Percentiles rank a stretch among this genome's conserved stretches.
Conservation (phyloP, 257 asterid species). For the Thymus quinquecostatus region DNA sequence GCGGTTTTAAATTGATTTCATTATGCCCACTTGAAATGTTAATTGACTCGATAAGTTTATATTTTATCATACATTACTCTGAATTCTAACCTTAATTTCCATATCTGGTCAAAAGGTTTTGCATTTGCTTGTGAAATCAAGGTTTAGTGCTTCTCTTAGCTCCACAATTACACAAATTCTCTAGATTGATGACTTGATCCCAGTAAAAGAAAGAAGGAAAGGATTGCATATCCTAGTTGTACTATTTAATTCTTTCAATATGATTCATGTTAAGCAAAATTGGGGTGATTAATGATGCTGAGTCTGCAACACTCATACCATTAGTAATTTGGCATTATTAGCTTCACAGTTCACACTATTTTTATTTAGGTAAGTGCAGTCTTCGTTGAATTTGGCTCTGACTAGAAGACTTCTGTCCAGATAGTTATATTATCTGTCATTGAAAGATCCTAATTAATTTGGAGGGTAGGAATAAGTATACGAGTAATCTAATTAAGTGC, state of each 20-base stretch:
- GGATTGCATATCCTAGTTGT: neutral
- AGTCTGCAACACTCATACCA: neutral
- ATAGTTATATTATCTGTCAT: constrained; percentile 14
- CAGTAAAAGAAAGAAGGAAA: neutral
- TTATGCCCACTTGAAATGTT: neutral
- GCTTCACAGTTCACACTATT: neutral
- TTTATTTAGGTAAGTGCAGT: neutral
- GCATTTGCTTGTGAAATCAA: neutral
- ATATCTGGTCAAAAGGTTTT: neutral
- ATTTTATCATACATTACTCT: neutral
- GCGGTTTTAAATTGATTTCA: neutral
- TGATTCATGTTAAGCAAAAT: neutral
- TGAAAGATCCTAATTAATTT: neutral
- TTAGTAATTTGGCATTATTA: neutral
- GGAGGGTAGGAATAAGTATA: neutral
- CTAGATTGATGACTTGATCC: neutral
- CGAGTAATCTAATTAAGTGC: constrained; percentile 15
- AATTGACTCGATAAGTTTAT: neutral
- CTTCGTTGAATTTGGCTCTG: neutral
- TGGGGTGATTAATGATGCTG: neutral
- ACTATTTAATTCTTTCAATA: constrained; percentile 1
- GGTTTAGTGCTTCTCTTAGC: neutral
- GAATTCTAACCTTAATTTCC: constrained; percentile 11
- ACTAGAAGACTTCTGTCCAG: neutral
- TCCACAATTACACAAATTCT: neutral